These are phyloP conservation scores for Parascedosporium putredinis DNA, from an alignment of 2,329 filamentous ascomycete genomes.

Conservation along the genomic window DNA sequence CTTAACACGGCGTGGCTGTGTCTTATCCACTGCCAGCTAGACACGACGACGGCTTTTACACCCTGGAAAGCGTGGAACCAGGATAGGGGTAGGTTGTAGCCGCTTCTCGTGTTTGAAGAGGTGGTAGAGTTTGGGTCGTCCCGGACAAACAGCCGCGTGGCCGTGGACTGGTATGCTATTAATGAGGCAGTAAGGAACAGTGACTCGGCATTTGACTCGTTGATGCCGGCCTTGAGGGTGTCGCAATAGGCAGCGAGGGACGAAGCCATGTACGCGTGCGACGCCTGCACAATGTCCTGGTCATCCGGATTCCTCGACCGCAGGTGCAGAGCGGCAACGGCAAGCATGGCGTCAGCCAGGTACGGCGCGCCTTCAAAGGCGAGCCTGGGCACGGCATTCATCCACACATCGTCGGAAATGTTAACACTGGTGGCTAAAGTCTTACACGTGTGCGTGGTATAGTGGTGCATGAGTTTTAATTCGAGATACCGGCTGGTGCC, in stretches of 20 bases:
- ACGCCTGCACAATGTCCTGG: slow-evolving; percentile 48
- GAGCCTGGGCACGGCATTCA: slow-evolving; percentile 46
- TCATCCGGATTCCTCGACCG: slow-evolving; percentile 47
- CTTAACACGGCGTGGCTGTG: slow-evolving; percentile 45
- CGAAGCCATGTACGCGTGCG: slow-evolving; percentile 55
- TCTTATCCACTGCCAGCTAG: slow-evolving; percentile 54
- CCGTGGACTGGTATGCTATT: slow-evolving; percentile 56
- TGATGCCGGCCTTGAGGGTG: slow-evolving; percentile 45
- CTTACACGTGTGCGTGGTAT: slow-evolving; percentile 48
- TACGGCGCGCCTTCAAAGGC: slow-evolving; percentile 50
- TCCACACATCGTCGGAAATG: slow-evolving; percentile 46
- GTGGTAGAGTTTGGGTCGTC: slow-evolving; percentile 31
- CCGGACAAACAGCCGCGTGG: slow-evolving; percentile 51
- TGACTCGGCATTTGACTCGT: slow-evolving; percentile 48
- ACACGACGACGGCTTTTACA: slow-evolving; percentile 53
- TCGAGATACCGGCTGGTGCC: slow-evolving; percentile 39
- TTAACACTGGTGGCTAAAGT: slow-evolving; percentile 46
- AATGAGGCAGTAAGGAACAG: slow-evolving; percentile 53
- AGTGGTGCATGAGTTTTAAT: slow-evolving; percentile 54
- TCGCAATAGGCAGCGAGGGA: slow-evolving; percentile 50
- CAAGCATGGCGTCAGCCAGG: slow-evolving; percentile 53
- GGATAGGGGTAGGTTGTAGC: slow-evolving; percentile 48
- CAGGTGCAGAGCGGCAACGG: slow-evolving; percentile 53
- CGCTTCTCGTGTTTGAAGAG: slow-evolving; percentile 25
- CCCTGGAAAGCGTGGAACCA: slow-evolving; percentile 61